Evolutionary conservation across 2,329 filamentous ascomycete genomes (phyloP).

Genomic region (Metarhizium brunneum): DNA sequence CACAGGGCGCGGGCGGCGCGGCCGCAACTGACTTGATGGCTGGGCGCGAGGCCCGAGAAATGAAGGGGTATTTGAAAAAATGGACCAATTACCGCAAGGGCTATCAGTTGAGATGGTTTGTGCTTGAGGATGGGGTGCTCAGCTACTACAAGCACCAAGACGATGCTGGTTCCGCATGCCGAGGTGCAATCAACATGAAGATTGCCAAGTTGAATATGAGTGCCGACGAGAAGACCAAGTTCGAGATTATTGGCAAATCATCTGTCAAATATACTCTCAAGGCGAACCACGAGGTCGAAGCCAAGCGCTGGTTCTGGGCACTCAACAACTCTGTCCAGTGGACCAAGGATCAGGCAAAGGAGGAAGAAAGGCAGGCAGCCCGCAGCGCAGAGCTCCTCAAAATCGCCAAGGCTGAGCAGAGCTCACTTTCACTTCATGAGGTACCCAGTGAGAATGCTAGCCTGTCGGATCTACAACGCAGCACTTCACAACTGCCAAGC

Average conservation of each 20-base stretch:
- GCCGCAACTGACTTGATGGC: slow-evolving; percentile 52
- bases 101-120: slow-evolving; percentile 96
- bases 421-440: slow-evolving; percentile 37
- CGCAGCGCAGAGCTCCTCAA: slow-evolving; percentile 66
- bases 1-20: slow-evolving; percentile 42
- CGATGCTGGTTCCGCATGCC: slow-evolving; percentile 89
- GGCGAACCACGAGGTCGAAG: slow-evolving; percentile 95
- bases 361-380: slow-evolving; percentile 70
- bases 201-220: slow-evolving; percentile 95
- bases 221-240: slow-evolving; percentile 91
- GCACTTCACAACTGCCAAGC: slow-evolving; percentile 33
- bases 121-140: slow-evolving; percentile 90
- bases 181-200: slow-evolving; percentile 97
- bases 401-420: slow-evolving; percentile 71
- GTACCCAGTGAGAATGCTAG: slow-evolving; percentile 44
- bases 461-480: slow-evolving; percentile 33
- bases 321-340: slow-evolving; percentile 98
- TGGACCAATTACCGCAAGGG: slow-evolving; percentile 99
- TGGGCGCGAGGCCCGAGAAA: slow-evolving; percentile 83
- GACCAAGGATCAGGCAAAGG: slow-evolving; percentile 92
- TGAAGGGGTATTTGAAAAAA: slow-evolving; percentile 98
- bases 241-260: slow-evolving; percentile 96
- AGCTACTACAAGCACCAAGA: slow-evolving; percentile 99
- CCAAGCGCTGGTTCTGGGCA: slow-evolving; percentile 98
- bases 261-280: slow-evolving; percentile 98